Conservation (phyloP, 345 rosid genomes). For the Aegle marmelos region DNA sequence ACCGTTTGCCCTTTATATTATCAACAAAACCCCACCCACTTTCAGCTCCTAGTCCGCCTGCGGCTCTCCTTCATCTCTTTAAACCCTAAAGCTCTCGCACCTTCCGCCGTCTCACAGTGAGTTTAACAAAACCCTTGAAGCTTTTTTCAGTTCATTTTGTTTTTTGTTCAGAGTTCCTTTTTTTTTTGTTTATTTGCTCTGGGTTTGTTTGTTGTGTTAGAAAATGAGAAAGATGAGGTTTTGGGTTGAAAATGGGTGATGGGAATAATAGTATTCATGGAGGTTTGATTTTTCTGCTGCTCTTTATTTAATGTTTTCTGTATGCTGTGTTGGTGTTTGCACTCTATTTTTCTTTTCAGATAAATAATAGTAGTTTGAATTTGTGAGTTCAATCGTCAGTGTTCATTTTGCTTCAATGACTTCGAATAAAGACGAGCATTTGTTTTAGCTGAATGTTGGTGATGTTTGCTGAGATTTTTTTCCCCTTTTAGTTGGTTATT, state of each 20-base stretch:
- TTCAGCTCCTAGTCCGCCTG: not conserved
- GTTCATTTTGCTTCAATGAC: not conserved
- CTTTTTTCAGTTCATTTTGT: not conserved
- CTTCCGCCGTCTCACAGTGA: conserved; percentile 1
- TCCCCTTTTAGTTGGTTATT: not conserved
- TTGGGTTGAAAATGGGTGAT: not conserved
- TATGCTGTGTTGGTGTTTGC: too few relatives aligned
- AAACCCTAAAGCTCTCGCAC: conserved; percentile 22
- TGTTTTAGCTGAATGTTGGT: not conserved
- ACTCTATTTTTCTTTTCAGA: not conserved
- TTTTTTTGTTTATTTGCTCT: not conserved
- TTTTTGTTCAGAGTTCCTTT: not conserved
- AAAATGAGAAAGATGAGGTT: not conserved
- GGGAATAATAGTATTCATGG: not conserved
- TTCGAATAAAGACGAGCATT: too few relatives aligned
- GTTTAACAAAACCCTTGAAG: not conserved
- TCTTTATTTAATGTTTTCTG: not conserved
- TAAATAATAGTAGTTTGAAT: not conserved
- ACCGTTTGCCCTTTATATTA: conserved; percentile 15
- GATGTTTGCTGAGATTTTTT: not conserved
- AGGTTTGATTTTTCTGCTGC: not conserved
- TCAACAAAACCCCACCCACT: conserved; percentile 12
- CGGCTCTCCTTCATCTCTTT: conserved; percentile 13
- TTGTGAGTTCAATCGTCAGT: not conserved
- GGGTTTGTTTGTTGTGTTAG: not conserved